A percentile compares a stretch with the other conserved stretches of the same genome.
These are phyloP conservation scores for Hypericum androsaemum DNA, from an alignment of 345 rosid genomes.

Conservation along the genomic window DNA sequence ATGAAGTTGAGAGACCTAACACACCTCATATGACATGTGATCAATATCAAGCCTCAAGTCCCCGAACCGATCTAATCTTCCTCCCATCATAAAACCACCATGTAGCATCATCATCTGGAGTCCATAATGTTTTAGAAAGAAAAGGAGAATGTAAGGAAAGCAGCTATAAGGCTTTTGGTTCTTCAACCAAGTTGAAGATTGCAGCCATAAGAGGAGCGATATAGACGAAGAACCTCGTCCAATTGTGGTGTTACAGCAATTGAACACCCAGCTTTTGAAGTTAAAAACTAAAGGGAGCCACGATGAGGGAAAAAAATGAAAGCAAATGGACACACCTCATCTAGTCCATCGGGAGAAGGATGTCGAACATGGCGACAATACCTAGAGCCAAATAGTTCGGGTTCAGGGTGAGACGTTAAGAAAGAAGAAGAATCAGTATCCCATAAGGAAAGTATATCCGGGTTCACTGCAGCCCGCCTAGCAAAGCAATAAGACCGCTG, in stretches of 20 bases:
- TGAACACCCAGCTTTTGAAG: not conserved
- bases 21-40: constrained; percentile 53
- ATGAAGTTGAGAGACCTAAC: not conserved
- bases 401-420: constrained; percentile 27
- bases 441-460: constrained; percentile 33
- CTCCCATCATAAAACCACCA: constrained; percentile 38
- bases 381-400: constrained; percentile 38
- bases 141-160: not conserved
- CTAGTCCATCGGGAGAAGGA: constrained; percentile 73
- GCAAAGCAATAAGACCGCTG: constrained; percentile 44
- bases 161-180: no score
- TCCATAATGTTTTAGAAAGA: not conserved
- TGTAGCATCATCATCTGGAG: constrained; percentile 46
- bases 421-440: constrained; percentile 36
- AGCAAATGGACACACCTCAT: constrained; percentile 43
- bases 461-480: constrained; percentile 32
- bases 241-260: no score
- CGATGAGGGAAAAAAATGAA: no score
- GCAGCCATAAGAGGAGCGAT: no score
- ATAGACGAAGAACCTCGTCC: no score
- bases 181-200: no score
- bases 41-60: constrained; percentile 55
- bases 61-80: constrained; percentile 37
- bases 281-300: not conserved
- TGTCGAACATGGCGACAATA: constrained; percentile 60